Percentiles rank a stretch among this genome's conserved stretches.
phyloP scores from a whole-genome alignment of 306 rosid species.

The Quillaja saponaria region DNA sequence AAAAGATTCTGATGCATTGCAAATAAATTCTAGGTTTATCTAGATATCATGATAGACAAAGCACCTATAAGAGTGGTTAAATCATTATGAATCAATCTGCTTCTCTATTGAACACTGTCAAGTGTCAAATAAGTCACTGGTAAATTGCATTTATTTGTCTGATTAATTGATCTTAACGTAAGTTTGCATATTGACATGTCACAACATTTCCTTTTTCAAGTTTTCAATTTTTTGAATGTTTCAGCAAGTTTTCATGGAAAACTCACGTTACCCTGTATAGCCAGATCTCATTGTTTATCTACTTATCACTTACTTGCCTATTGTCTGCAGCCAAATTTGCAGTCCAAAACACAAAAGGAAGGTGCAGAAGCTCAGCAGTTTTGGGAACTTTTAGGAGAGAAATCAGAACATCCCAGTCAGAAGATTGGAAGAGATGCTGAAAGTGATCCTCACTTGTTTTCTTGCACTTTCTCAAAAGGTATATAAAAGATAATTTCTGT shows the following conservation, averaged over 20 bases:
- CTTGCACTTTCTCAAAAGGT: conserved; percentile 75
- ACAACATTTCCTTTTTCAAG: neutral
- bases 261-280: conserved; percentile 12
- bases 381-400: conserved; percentile 89
- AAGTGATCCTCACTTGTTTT: conserved; percentile 77
- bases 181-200: neutral
- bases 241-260: conserved; percentile 17
- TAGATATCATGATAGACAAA: conserved; percentile 22
- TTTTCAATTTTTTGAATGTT: conserved; percentile 18
- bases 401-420: conserved; percentile 76
- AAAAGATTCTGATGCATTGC: conserved; percentile 8
- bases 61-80: conserved; percentile 10
- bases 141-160: conserved; percentile 17
- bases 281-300: conserved; percentile 33
- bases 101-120: conserved; percentile 12
- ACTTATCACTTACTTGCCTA: conserved; percentile 40
- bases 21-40: conserved; percentile 15
- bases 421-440: conserved; percentile 72
- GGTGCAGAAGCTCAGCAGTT: conserved; percentile 86
- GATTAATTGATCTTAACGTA: conserved; percentile 12
- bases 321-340: conserved; percentile 82
- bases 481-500: conserved; percentile 21
- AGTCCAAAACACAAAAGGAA: conserved; percentile 77
- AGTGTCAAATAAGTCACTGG: conserved; percentile 12
- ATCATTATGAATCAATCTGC: neutral